Evolutionary conservation across 345 rosid species (phyloP).

Genomic region (Cardiospermum halicacabum): DNA sequence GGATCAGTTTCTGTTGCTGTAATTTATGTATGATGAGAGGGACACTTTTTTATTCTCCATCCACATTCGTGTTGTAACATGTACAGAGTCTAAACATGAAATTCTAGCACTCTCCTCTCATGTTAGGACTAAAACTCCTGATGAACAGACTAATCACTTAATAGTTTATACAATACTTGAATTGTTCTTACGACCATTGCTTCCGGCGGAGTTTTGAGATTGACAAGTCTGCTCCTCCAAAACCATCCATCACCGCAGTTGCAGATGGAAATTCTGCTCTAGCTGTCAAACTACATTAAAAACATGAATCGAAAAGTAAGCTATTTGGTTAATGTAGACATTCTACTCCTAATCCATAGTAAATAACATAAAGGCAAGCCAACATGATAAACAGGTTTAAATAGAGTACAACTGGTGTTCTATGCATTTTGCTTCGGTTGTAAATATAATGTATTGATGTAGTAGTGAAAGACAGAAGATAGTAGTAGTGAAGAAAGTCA

Average conservation of each 20-base stretch:
- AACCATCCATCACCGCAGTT: conserved; percentile 84
- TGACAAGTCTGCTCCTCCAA: conserved; percentile 85
- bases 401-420: not conserved
- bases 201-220: conserved; percentile 46
- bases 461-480: not conserved
- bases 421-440: not conserved
- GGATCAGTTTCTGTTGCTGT: conserved; percentile 11
- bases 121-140: no score
- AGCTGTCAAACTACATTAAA: conserved; percentile 54
- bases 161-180: not conserved
- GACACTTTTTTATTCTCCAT: no score
- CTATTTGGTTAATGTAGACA: conserved; percentile 1
- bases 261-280: conserved; percentile 85
- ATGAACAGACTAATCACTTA: not conserved
- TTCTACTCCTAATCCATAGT: not conserved
- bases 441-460: no score
- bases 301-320: not conserved
- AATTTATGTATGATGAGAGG: conserved; percentile 18
- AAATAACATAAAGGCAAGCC: not conserved
- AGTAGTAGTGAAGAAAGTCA: not conserved
- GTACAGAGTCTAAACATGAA: not conserved
- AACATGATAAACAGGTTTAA: not conserved
- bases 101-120: not conserved
- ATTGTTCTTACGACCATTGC: conserved; percentile 33
- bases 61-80: no score